These are phyloP conservation scores for Byssothecium circinans DNA, from an alignment of 2,329 filamentous ascomycete genomes.

Conservation along the genomic window DNA sequence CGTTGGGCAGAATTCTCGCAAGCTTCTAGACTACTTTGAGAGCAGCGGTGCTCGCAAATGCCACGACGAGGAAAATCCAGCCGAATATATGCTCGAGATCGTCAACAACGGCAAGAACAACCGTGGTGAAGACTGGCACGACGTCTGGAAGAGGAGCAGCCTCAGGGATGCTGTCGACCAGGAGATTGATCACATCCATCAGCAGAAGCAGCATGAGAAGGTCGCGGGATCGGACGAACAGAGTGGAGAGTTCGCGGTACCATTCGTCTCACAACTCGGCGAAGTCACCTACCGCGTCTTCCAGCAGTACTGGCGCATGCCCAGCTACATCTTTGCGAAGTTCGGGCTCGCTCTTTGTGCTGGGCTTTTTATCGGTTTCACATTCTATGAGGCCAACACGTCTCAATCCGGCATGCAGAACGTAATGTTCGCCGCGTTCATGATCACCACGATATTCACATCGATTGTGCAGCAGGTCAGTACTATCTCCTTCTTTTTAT, in stretches of 20 bases:
- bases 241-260: constrained; percentile 48
- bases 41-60: constrained; percentile 66
- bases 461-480: constrained; percentile 47
- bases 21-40: constrained; percentile 72
- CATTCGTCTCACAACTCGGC: constrained; percentile 36
- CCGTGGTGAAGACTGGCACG: constrained; percentile 43
- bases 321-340: constrained; percentile 47
- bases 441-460: constrained; percentile 46
- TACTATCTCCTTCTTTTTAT: neutral
- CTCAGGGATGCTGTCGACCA: constrained; percentile 31
- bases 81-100: constrained; percentile 71
- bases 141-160: constrained; percentile 41
- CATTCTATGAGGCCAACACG: constrained; percentile 44
- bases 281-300: constrained; percentile 47
- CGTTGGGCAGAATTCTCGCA: constrained; percentile 68
- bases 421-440: constrained; percentile 55
- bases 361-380: constrained; percentile 44
- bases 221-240: constrained; percentile 44
- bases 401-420: constrained; percentile 50
- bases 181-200: constrained; percentile 45
- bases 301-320: constrained; percentile 52
- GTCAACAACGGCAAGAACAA: constrained; percentile 36
- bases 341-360: constrained; percentile 28
- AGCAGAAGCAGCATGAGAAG: constrained; percentile 33
- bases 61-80: constrained; percentile 68